phyloP scores from a whole-genome alignment of 116 monocot genomes.

The Cymodocea nodosa region DNA sequence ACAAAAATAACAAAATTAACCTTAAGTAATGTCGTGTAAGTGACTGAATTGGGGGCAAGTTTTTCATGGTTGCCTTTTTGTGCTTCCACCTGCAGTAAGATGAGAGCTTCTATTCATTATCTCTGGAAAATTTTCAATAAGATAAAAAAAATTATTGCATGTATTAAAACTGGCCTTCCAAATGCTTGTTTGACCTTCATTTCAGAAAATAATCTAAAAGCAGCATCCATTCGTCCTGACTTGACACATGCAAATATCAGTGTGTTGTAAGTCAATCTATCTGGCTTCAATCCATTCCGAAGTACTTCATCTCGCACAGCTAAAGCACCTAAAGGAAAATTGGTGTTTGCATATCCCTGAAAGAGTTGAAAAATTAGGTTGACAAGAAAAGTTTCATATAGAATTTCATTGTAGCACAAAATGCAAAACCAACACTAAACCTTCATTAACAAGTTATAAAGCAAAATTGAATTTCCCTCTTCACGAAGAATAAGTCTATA shows the following conservation, averaged over 20 bases:
- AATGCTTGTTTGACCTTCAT: slow-evolving; percentile 79
- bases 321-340: slow-evolving; percentile 68
- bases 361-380: not conserved
- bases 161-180: slow-evolving; percentile 43
- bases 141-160: slow-evolving; percentile 1
- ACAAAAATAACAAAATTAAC: slow-evolving; percentile 16
- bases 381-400: not conserved
- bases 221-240: slow-evolving; percentile 44
- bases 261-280: slow-evolving; percentile 68
- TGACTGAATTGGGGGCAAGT: slow-evolving; percentile 58
- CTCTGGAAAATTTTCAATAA: not conserved
- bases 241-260: slow-evolving; percentile 59
- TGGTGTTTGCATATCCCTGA: slow-evolving; percentile 64
- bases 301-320: slow-evolving; percentile 74
- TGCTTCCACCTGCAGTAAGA: slow-evolving; percentile 57
- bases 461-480: slow-evolving; percentile 37
- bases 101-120: slow-evolving; percentile 1
- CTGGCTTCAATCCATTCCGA: slow-evolving; percentile 65
- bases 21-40: slow-evolving; percentile 76
- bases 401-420: not conserved
- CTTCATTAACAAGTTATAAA: slow-evolving; percentile 87
- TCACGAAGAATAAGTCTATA: slow-evolving; percentile 44
- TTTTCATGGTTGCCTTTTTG: slow-evolving; percentile 17
- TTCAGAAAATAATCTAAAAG: slow-evolving; percentile 57
- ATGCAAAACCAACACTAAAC: slow-evolving; percentile 9